These are phyloP conservation scores for Pseudogymnoascus sp. DNA, from an alignment of 2,329 filamentous ascomycete species.

Conservation along the genomic window DNA sequence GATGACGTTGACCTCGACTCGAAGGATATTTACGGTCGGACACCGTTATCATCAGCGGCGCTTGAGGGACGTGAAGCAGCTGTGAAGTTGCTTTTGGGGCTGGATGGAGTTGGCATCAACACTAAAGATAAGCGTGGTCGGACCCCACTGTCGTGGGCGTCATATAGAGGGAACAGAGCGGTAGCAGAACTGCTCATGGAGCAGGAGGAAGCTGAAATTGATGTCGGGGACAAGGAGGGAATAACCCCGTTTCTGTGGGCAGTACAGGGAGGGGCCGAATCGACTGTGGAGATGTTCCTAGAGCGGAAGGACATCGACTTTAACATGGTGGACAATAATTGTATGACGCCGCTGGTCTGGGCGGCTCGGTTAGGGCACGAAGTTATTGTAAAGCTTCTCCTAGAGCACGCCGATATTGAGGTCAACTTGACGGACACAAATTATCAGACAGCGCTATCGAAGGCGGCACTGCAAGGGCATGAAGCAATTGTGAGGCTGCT, in stretches of 20 bases:
- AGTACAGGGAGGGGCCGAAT: not conserved
- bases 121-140: not conserved
- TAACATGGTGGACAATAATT: not conserved
- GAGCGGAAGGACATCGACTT: not conserved
- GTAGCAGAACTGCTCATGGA: not conserved
- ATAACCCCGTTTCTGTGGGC: not conserved
- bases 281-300: not conserved
- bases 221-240: not conserved
- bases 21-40: not conserved
- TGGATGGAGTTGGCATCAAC: not conserved
- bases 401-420: not conserved
- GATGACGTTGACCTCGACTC: not conserved
- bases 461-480: slow-evolving; percentile 20
- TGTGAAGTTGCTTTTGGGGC: not conserved
- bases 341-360: not conserved
- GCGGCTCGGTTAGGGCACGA: not conserved
- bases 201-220: not conserved
- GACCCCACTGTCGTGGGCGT: not conserved
- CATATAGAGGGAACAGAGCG: not conserved
- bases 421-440: slow-evolving; percentile 5
- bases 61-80: not conserved
- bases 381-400: not conserved
- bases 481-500: slow-evolving; percentile 22
- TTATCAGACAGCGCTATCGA: slow-evolving; percentile 20
- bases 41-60: not conserved